Percentiles rank a stretch among this genome's conserved stretches.
Conservation (phyloP, 768 basidiomycete genomes). For the Pholiota molesta region DNA sequence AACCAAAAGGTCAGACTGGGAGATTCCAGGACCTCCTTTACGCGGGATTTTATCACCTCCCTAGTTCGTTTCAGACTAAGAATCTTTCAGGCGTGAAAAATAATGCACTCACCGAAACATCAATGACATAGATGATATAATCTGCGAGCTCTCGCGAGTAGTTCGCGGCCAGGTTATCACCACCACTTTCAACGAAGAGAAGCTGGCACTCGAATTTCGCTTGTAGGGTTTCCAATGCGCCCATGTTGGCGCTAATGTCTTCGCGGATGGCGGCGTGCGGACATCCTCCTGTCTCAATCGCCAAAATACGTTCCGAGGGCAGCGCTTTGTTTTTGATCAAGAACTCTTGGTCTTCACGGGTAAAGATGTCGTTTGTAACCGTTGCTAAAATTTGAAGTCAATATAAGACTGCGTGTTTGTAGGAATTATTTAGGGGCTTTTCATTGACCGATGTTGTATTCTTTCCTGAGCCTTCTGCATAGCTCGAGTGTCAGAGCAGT, state of each 20-base stretch:
- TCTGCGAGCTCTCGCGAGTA: slow-evolving; percentile 96
- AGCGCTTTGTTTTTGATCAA: slow-evolving; percentile 91
- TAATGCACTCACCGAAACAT: slow-evolving; percentile 63
- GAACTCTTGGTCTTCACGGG: slow-evolving; percentile 97
- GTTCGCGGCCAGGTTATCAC: slow-evolving; percentile 96
- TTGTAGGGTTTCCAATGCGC: slow-evolving; percentile 92
- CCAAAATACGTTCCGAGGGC: slow-evolving; percentile 81
- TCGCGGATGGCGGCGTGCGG: slow-evolving; percentile 98
- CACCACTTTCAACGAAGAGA: slow-evolving; percentile 94
- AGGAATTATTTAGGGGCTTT: not conserved
- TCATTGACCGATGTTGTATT: slow-evolving; percentile 84
- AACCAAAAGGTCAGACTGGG: slow-evolving; percentile 91
- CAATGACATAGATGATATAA: slow-evolving; percentile 94
- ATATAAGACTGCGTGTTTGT: not conserved
- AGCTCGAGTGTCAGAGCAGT: slow-evolving; percentile 92
- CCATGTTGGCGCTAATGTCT: slow-evolving; percentile 97
- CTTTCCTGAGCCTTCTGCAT: slow-evolving; percentile 76
- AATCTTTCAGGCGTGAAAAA: slow-evolving; percentile 1
- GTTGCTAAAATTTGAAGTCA: slow-evolving; percentile 54
- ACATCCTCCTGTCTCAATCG: slow-evolving; percentile 98
- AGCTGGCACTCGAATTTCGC: slow-evolving; percentile 89
- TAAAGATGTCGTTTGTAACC: slow-evolving; percentile 99
- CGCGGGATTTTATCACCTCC: slow-evolving; percentile 98
- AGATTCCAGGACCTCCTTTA: slow-evolving; percentile 98
- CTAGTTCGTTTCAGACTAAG: slow-evolving; percentile 34